phyloP scores from a whole-genome alignment of 768 basidiomycete species.

The Russula abietina region DNA sequence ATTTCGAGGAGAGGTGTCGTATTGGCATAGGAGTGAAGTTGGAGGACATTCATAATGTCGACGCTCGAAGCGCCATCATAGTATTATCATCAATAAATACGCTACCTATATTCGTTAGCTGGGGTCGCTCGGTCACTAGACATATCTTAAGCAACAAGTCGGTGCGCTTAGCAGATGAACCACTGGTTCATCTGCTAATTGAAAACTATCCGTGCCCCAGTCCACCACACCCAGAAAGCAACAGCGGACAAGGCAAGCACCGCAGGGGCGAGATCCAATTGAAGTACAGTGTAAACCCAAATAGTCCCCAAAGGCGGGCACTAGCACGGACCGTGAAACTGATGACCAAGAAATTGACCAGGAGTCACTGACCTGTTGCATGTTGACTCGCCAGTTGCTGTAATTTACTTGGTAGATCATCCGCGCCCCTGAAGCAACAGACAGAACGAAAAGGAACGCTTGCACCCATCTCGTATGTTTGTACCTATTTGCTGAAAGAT shows the following conservation, averaged over 20 bases:
- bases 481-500: slow-evolving; percentile 54
- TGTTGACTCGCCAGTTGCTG: slow-evolving; percentile 64
- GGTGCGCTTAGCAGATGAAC: background rate
- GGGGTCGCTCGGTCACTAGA: background rate
- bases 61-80: background rate
- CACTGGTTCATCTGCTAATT: background rate
- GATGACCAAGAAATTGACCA: background rate
- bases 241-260: slow-evolving; percentile 49
- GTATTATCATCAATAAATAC: background rate
- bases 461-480: slow-evolving; percentile 53
- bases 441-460: slow-evolving; percentile 50
- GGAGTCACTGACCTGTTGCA: slow-evolving; percentile 54
- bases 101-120: background rate
- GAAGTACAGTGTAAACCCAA: slow-evolving; percentile 72
- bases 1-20: background rate
- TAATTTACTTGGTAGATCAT: slow-evolving; percentile 67
- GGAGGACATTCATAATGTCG: background rate
- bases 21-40: too few species aligned
- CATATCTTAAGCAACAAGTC: background rate
- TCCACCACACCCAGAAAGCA: slow-evolving; percentile 57
- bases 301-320: slow-evolving; percentile 70
- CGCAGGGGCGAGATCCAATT: slow-evolving; percentile 60
- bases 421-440: slow-evolving; percentile 52
- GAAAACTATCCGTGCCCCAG: slow-evolving; percentile 38
- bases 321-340: slow-evolving; percentile 34